Evolutionary conservation across 164 flowering plant genomes (phyloP).

Genomic region (Pachysandra terminalis): DNA sequence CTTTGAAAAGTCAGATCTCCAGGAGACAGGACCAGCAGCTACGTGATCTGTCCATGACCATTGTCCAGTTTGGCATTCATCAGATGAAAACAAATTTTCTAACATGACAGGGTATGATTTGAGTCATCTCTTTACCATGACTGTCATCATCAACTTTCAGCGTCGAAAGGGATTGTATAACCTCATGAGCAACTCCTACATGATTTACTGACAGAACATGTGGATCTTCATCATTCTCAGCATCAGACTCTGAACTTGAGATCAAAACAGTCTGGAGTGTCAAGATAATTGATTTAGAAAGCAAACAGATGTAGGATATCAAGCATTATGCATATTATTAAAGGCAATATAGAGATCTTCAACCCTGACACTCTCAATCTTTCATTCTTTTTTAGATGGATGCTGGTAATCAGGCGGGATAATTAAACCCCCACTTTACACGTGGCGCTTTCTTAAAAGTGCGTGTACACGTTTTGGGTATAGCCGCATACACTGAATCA

Average conservation of each 20-base stretch:
- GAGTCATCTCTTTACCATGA: conserved; percentile 30
- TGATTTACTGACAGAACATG: conserved; percentile 15
- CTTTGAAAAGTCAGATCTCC: conserved; percentile 71
- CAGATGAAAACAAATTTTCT: not conserved
- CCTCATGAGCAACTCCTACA: conserved; percentile 33
- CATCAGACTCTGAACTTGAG: conserved; percentile 69
- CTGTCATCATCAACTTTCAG: conserved; percentile 43
- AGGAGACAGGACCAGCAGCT: conserved; percentile 26
- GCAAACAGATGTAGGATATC: not conserved
- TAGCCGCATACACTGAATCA: too few relatives aligned
- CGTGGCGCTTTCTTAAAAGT: too few relatives aligned
- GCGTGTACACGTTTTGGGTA: too few relatives aligned
- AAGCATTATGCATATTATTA: too few relatives aligned
- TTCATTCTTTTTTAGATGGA: not conserved
- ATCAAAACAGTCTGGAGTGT: conserved; percentile 19
- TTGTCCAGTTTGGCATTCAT: conserved; percentile 2
- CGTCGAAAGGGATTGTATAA: conserved; percentile 40
- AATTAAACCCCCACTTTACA: too few relatives aligned
- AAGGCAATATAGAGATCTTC: not conserved
- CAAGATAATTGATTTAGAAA: not conserved
- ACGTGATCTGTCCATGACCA: conserved; percentile 31
- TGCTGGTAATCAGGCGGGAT: too few relatives aligned
- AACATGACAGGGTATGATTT: conserved; percentile 2
- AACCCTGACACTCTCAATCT: not conserved
- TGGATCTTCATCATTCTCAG: conserved; percentile 34